phyloP scores from a whole-genome alignment of 2,329 filamentous ascomycete species.

The Clarireedia paspali region DNA sequence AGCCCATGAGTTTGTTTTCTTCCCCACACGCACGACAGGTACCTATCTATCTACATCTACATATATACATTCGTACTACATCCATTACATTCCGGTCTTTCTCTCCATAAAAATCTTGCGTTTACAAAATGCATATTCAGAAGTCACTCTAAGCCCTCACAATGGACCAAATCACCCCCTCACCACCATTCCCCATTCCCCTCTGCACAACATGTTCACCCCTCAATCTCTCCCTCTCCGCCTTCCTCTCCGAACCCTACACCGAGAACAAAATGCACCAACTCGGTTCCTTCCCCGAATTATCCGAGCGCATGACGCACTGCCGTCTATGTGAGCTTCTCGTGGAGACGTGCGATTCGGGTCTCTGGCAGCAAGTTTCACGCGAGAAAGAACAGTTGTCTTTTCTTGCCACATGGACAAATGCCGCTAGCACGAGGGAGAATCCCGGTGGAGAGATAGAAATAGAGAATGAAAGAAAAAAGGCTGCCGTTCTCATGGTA shows the following conservation, averaged over 20 bases:
- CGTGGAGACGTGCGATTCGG: background rate
- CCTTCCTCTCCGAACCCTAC: background rate
- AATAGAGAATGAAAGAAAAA: background rate
- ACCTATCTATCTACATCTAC: too few relatives aligned
- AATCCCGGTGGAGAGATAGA: background rate
- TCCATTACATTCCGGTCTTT: too few relatives aligned
- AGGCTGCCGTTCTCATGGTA: background rate
- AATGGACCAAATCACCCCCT: too few relatives aligned
- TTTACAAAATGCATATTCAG: too few relatives aligned
- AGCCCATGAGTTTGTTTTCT: too few relatives aligned
- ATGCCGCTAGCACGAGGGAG: background rate
- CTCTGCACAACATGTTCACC: too few relatives aligned
- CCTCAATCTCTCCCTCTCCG: background rate
- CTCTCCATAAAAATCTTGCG: too few relatives aligned
- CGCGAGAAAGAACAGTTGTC: background rate
- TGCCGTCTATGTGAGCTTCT: background rate
- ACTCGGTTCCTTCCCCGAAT: background rate
- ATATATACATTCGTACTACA: too few relatives aligned
- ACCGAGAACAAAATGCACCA: background rate
- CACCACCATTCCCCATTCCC: too few relatives aligned
- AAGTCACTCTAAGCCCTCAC: too few relatives aligned
- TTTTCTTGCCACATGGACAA: background rate
- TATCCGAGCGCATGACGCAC: background rate
- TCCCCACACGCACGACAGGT: too few relatives aligned
- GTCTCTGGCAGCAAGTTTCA: background rate